A percentile compares a stretch with the other conserved stretches of the same genome.
phyloP scores from a whole-genome alignment of 805 yeast species.

The Yamadazyma philogaea region DNA sequence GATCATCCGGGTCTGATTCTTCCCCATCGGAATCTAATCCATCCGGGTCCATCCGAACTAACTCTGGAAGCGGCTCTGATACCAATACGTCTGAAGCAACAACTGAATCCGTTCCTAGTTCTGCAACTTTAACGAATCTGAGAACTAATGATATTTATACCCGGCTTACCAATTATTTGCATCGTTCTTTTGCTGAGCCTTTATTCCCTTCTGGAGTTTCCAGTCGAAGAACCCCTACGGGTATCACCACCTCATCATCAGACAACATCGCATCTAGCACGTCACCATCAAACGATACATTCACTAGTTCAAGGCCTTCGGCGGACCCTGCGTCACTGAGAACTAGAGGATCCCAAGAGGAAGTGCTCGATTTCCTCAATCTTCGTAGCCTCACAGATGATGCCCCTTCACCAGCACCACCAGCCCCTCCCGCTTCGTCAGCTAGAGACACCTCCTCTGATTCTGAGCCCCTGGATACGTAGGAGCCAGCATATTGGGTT shows the following conservation, averaged over 20 bases:
- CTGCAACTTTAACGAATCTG: background rate
- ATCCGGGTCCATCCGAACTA: background rate
- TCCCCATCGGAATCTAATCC: background rate
- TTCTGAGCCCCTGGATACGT: conserved; percentile 1
- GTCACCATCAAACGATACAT: background rate
- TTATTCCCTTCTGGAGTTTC: conserved; percentile 48
- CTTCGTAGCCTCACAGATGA: conserved; percentile 24
- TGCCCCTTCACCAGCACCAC: conserved; percentile 3
- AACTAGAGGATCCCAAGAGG: conserved; percentile 10
- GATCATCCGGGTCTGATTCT: background rate
- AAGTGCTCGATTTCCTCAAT: conserved; percentile 26
- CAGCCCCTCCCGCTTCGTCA: conserved; percentile 3
- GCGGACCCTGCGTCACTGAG: background rate
- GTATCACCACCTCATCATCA: conserved; percentile 36
- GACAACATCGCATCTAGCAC: background rate
- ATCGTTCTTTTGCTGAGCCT: conserved; percentile 10
- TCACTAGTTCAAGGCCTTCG: background rate
- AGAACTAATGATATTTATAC: conserved; percentile 3
- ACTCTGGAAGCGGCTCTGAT: background rate
- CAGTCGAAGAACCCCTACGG: conserved; percentile 45
- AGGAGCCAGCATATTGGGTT: background rate
- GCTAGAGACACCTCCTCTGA: conserved; percentile 5
- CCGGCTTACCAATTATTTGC: conserved; percentile 9
- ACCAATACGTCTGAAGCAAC: background rate
- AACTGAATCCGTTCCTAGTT: background rate